A percentile compares a stretch with the other conserved stretches of the same genome.
phyloP scores from a whole-genome alignment of 192 early-diverging fungal species.

The Dimargaris cristalligena region DNA sequence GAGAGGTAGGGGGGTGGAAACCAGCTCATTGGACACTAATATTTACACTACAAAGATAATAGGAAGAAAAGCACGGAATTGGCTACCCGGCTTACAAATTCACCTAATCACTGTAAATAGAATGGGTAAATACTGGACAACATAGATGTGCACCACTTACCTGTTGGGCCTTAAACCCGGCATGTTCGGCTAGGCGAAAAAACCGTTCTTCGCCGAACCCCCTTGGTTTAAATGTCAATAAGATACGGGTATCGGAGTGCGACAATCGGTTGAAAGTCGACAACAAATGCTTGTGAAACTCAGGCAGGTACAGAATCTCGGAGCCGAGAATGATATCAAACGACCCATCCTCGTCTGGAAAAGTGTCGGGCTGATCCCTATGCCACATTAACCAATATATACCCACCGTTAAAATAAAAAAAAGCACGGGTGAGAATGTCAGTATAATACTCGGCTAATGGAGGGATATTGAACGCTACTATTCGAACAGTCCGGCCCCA shows the following conservation, averaged over 20 bases:
- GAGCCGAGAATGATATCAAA: neutral
- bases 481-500: no score
- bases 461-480: neutral
- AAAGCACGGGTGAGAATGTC: neutral
- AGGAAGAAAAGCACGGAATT: no score
- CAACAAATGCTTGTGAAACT: neutral
- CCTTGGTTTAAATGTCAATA: neutral
- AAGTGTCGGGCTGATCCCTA: neutral
- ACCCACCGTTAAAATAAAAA: neutral
- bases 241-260: neutral
- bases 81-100: no score
- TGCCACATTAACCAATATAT: neutral
- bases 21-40: no score
- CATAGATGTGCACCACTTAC: no score
- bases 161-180: neutral
- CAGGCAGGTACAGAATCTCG: conserved; percentile 1
- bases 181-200: neutral
- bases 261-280: neutral
- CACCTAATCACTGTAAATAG: no score
- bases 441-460: neutral
- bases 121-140: no score
- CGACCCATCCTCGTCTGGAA: neutral
- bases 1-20: no score
- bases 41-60: no score
- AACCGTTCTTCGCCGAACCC: neutral